Percentiles rank a stretch among this genome's conserved stretches.
Conservation (phyloP, 2,329 filamentous ascomycete species). For the Cytospora mali region DNA sequence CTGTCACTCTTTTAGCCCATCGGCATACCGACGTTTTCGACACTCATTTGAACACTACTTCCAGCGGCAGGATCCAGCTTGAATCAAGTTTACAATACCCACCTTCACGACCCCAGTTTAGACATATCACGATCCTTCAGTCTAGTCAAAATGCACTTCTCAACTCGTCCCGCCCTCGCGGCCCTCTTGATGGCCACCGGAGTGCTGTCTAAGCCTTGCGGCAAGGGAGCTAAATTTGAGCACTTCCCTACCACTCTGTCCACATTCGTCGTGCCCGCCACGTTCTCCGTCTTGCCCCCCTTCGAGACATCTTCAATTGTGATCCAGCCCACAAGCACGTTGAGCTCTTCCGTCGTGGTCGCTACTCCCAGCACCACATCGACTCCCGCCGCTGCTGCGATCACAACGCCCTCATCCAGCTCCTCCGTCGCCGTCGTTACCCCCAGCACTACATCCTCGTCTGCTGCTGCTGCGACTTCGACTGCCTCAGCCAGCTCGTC, state of each 20-base stretch:
- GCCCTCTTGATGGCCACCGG: conserved; percentile 23
- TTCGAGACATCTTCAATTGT: conserved; percentile 3
- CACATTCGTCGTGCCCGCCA: conserved; percentile 4
- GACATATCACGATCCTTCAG: conserved; percentile 6
- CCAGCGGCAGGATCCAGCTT: conserved; percentile 22
- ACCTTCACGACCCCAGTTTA: conserved; percentile 2
- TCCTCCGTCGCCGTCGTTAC: neutral
- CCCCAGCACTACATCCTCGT: conserved; percentile 11
- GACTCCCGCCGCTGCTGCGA: neutral
- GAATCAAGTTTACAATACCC: conserved; percentile 5
- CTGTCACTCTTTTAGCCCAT: conserved; percentile 22
- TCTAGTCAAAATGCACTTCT: conserved; percentile 22
- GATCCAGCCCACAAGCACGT: conserved; percentile 3
- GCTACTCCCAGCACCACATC: neutral
- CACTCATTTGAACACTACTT: conserved; percentile 22
- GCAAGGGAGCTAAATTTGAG: conserved; percentile 1
- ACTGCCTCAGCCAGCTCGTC: conserved; percentile 5
- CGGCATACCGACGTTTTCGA: conserved; percentile 16
- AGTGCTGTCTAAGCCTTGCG: conserved; percentile 8
- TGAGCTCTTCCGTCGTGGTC: conserved; percentile 3
- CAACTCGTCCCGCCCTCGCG: conserved; percentile 23
- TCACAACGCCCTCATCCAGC: neutral
- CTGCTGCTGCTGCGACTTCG: conserved; percentile 15
- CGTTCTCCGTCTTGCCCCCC: neutral
- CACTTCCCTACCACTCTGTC: neutral